Evolutionary conservation across 345 rosid genomes (phyloP).

Genomic region (Raphanus sativus): DNA sequence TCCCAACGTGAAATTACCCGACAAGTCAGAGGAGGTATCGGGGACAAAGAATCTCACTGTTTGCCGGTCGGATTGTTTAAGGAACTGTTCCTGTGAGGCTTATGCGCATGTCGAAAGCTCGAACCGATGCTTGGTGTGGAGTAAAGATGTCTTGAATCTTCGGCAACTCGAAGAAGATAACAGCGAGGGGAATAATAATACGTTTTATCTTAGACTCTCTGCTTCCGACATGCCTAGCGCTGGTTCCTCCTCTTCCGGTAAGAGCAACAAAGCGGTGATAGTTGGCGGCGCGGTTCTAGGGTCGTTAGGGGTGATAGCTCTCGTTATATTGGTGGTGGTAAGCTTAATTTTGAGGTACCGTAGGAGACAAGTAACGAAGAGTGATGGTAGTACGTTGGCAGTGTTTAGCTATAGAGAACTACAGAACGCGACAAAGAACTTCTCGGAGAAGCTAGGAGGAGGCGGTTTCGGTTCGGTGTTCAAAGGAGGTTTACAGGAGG

Average conservation of each 20-base stretch:
- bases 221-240: slow-evolving; percentile 56
- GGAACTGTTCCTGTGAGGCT: slow-evolving; percentile 34
- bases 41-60: not conserved
- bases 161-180: slow-evolving; percentile 32
- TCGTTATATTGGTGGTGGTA: slow-evolving; percentile 32
- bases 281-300: slow-evolving; percentile 51
- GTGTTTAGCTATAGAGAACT: slow-evolving; percentile 68
- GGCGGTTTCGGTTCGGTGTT: slow-evolving; percentile 92
- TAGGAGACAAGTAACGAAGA: slow-evolving; percentile 38
- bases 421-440: slow-evolving; percentile 67
- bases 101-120: slow-evolving; percentile 46
- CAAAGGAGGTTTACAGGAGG: slow-evolving; percentile 58
- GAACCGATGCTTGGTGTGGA: slow-evolving; percentile 57
- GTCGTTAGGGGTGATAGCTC: slow-evolving; percentile 26
- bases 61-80: not conserved
- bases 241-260: slow-evolving; percentile 18
- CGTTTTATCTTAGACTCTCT: slow-evolving; percentile 56
- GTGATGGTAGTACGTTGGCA: slow-evolving; percentile 66
- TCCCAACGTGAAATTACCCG: slow-evolving; percentile 33
- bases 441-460: slow-evolving; percentile 72
- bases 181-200: slow-evolving; percentile 29
- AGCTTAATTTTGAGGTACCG: slow-evolving; percentile 35
- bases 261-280: slow-evolving; percentile 37
- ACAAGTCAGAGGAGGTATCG: slow-evolving; percentile 54
- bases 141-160: slow-evolving; percentile 46